These are phyloP conservation scores for Neurospora discreta DNA, from an alignment of 495 filamentous ascomycete genomes.

Conservation along the genomic window DNA sequence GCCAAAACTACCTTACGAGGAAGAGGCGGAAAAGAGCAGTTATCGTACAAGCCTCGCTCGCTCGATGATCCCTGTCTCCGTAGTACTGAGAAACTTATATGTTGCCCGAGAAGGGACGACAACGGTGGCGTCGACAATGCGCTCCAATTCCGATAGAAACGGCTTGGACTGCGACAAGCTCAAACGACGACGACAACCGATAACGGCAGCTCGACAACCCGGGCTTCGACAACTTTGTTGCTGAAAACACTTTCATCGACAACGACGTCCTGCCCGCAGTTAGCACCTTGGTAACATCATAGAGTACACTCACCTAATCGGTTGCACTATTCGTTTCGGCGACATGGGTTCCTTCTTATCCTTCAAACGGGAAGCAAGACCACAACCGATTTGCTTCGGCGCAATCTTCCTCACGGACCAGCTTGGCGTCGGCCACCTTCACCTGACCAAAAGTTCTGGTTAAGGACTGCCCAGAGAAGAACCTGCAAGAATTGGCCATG, in stretches of 20 bases:
- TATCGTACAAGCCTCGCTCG: not conserved
- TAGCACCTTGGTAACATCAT: not conserved
- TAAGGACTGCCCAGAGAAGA: conserved; percentile 53
- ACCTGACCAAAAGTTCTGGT: not conserved
- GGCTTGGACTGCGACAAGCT: not conserved
- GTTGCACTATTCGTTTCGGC: not conserved
- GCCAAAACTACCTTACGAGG: not conserved
- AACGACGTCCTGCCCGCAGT: not conserved
- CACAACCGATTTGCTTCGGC: not conserved
- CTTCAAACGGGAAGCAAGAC: not conserved
- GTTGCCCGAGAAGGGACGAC: not conserved
- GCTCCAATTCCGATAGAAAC: not conserved
- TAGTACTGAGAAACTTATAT: not conserved
- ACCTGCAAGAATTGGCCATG: conserved; percentile 70
- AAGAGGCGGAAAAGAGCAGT: not conserved
- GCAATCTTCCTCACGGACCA: not conserved
- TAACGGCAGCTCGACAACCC: no score
- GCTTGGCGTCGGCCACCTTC: not conserved
- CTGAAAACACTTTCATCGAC: not conserved
- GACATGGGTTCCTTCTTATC: not conserved
- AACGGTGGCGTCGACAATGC: not conserved
- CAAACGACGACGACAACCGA: not conserved
- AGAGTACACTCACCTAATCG: not conserved
- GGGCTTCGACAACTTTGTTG: no score
- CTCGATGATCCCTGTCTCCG: not conserved